These are phyloP conservation scores for Diaporthe ampelina DNA, from an alignment of 2,329 filamentous ascomycete species.

Conservation along the genomic window DNA sequence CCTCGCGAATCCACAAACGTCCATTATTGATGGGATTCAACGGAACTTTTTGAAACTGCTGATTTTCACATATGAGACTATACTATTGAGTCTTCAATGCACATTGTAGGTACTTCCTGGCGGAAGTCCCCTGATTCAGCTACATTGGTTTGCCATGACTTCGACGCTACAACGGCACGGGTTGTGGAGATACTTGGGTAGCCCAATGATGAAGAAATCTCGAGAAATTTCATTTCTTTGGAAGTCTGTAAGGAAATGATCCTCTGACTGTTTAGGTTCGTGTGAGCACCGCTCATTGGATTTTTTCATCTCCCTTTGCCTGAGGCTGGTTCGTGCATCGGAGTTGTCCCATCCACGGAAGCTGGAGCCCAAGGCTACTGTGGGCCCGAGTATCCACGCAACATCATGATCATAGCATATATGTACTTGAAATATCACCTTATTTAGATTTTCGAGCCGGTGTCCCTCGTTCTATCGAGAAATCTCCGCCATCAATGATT, in stretches of 20 bases:
- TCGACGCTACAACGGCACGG: neutral
- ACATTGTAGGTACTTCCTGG: no score
- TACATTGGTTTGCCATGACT: neutral
- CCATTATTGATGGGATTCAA: neutral
- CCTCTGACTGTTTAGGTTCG: neutral
- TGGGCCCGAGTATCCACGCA: neutral
- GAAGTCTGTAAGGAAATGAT: neutral
- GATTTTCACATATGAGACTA: neutral
- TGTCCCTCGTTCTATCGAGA: no score
- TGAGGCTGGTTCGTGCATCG: neutral
- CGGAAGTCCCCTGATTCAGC: neutral
- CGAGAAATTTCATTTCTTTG: neutral
- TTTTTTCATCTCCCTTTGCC: neutral
- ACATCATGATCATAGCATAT: neutral
- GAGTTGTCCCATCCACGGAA: neutral
- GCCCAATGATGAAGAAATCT: neutral
- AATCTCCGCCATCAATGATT: no score
- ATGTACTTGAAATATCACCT: neutral
- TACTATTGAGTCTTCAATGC: no score
- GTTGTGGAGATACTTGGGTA: neutral
- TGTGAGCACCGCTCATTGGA: neutral
- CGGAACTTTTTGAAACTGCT: neutral
- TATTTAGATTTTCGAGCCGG: no score
- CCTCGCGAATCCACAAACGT: neutral
- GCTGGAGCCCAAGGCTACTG: neutral